Evolutionary conservation across 495 filamentous ascomycete genomes (phyloP).

Genomic region (Neurospora pannonica): DNA sequence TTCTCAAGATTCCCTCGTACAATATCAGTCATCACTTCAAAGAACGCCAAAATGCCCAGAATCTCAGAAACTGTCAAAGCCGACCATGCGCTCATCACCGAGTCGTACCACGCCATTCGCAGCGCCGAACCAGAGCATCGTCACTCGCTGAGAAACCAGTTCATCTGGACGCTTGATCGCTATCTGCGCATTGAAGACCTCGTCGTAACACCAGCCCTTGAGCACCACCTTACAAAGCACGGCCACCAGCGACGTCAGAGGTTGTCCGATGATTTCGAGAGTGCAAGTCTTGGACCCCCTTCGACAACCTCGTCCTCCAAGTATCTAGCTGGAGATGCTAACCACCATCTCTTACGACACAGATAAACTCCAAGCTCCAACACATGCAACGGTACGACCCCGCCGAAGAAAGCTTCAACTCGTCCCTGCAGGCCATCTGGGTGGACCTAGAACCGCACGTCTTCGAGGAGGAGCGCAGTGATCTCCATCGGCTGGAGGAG

Average conservation of each 20-base stretch:
- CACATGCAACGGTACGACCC: slow-evolving; percentile 17
- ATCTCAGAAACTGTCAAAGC: slow-evolving; percentile 18
- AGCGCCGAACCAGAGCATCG: slow-evolving; percentile 9
- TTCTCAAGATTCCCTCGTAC: neutral
- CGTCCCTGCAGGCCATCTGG: slow-evolving; percentile 20
- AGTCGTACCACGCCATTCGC: slow-evolving; percentile 7
- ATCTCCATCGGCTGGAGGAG: slow-evolving; percentile 17
- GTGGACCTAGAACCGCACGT: slow-evolving; percentile 24
- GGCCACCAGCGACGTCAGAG: slow-evolving; percentile 12
- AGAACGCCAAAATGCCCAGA: slow-evolving; percentile 11
- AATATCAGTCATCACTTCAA: neutral
- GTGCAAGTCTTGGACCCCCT: slow-evolving; percentile 6
- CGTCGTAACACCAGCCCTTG: slow-evolving; percentile 17
- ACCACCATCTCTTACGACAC: neutral
- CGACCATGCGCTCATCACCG: slow-evolving; percentile 14
- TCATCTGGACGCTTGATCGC: slow-evolving; percentile 19
- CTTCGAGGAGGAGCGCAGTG: slow-evolving; percentile 12
- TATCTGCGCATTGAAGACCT: slow-evolving; percentile 24
- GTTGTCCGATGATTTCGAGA: slow-evolving; percentile 19
- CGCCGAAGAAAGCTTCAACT: slow-evolving; percentile 13
- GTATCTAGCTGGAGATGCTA: neutral
- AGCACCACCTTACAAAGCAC: slow-evolving; percentile 9
- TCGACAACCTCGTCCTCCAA: neutral
- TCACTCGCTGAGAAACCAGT: slow-evolving; percentile 5
- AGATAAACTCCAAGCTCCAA: slow-evolving; percentile 21